These are phyloP conservation scores for Arabis alpina DNA, from an alignment of 345 rosid genomes.

Conservation along the genomic window DNA sequence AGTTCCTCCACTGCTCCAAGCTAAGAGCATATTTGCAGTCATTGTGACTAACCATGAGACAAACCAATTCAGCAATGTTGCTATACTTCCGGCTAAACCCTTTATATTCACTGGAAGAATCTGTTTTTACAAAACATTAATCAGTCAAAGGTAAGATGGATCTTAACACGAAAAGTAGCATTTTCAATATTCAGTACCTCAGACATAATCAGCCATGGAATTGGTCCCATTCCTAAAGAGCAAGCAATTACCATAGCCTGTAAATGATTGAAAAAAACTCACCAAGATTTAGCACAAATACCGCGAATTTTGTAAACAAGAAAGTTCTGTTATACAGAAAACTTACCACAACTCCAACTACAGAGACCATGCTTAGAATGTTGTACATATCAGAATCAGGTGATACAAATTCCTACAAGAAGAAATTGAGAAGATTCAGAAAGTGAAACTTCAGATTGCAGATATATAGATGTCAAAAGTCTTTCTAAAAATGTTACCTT, in stretches of 20 bases:
- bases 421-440: constrained; percentile 25
- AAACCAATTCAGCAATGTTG: constrained; percentile 88
- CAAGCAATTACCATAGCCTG: constrained; percentile 77
- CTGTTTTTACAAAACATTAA: constrained; percentile 47
- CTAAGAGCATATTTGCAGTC: constrained; percentile 88
- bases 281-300: not conserved
- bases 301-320: not conserved
- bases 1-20: constrained; percentile 88
- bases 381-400: constrained; percentile 58
- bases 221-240: constrained; percentile 94
- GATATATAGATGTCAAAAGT: not conserved
- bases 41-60: constrained; percentile 66
- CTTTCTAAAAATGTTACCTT: constrained; percentile 50
- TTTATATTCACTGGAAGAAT: constrained; percentile 89
- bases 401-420: constrained; percentile 57
- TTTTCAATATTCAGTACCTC: constrained; percentile 58
- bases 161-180: not conserved
- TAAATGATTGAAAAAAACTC: not conserved
- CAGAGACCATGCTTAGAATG: constrained; percentile 69
- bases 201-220: constrained; percentile 99
- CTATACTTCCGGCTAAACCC: constrained; percentile 92
- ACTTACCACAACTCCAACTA: constrained; percentile 92
- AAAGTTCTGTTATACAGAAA: not conserved
- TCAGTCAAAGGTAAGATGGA: not conserved
- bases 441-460: constrained; percentile 25